These are phyloP conservation scores for Polymyxa betae DNA, from an alignment of 208 protist genomes.

Conservation along the genomic window DNA sequence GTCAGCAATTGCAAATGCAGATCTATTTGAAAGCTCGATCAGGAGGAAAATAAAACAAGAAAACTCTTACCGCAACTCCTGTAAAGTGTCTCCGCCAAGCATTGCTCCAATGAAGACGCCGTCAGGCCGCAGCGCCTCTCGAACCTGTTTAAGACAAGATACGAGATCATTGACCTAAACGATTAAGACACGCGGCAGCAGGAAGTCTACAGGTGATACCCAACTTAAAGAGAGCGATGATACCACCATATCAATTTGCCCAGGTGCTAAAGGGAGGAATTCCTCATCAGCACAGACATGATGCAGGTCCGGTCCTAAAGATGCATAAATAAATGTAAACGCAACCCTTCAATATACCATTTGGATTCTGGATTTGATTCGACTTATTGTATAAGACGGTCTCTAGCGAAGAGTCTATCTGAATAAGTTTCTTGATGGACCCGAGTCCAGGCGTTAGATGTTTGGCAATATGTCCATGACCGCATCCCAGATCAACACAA, in stretches of 20 bases:
- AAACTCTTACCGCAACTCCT: background rate
- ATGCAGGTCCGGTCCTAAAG: background rate
- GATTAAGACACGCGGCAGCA: background rate
- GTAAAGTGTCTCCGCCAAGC: conserved; percentile 28
- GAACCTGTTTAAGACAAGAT: background rate
- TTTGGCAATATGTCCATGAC: conserved; percentile 38
- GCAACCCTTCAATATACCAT: background rate
- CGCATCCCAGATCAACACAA: conserved; percentile 12
- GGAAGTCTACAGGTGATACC: background rate
- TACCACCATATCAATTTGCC: background rate
- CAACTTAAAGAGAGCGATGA: background rate
- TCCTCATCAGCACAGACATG: conserved; percentile 45
- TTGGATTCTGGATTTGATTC: background rate
- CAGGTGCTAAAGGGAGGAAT: background rate
- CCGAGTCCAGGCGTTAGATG: background rate
- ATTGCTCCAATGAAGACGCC: background rate
- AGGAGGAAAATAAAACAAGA: background rate
- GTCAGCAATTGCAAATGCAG: conserved; percentile 25
- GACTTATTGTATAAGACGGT: background rate
- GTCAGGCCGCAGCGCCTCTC: background rate
- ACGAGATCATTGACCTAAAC: conserved; percentile 28
- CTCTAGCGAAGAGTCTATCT: background rate
- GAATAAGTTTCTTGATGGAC: conserved; percentile 1
- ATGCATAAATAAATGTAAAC: background rate
- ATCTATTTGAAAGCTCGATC: background rate